Evolutionary conservation across 768 basidiomycete genomes (phyloP).

Genomic region (Naematelia aurantialba): DNA sequence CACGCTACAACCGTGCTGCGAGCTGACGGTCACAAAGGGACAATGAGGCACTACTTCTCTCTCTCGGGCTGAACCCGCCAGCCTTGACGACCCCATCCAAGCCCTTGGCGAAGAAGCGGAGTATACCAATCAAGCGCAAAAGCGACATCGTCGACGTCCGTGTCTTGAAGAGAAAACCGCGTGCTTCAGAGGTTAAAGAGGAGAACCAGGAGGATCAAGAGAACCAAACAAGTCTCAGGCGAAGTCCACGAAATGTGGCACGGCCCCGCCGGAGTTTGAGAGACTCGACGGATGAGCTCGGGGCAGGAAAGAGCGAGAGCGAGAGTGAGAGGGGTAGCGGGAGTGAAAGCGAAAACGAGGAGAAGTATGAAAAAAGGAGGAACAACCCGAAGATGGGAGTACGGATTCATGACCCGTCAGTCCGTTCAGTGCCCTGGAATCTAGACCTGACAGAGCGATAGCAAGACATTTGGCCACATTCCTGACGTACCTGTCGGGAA

Average conservation of each 20-base stretch:
- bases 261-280: not conserved
- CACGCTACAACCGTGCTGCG: not conserved
- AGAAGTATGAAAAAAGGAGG: constrained; percentile 37
- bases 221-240: not conserved
- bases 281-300: not conserved
- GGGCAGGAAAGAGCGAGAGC: not conserved
- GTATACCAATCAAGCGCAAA: not conserved
- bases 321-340: not conserved
- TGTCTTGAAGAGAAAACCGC: not conserved
- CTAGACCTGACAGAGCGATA: constrained; percentile 11
- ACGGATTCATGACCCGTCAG: constrained; percentile 47
- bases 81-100: constrained; percentile 2
- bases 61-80: constrained; percentile 30
- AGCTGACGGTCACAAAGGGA: constrained; percentile 12
- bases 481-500: constrained; percentile 74
- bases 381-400: constrained; percentile 36
- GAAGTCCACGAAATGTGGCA: not conserved
- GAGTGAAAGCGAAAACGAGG: constrained; percentile 25
- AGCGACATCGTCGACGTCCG: not conserved
- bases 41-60: constrained; percentile 38
- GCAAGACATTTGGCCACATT: constrained; percentile 72
- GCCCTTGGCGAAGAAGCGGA: constrained; percentile 1
- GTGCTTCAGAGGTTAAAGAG: not conserved
- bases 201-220: not conserved
- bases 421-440: constrained; percentile 10